A percentile compares a stretch with the other conserved stretches of the same genome.
Evolutionary conservation across 73 alveolate genomes (phyloP).

Genomic region (Paramecium pentaurelia): DNA sequence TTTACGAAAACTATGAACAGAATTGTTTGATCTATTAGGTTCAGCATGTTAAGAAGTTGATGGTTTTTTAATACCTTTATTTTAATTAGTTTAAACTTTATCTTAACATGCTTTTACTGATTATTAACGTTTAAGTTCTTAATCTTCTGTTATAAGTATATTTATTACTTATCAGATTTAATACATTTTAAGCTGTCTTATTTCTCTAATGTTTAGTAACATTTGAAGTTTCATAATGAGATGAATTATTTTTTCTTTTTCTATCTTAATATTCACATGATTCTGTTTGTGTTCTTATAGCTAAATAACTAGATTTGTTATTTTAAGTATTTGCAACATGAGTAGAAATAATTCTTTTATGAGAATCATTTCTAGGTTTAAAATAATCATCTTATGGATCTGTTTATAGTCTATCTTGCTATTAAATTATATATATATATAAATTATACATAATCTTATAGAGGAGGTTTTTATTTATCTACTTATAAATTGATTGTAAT

Average conservation of each 20-base stretch:
- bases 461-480: background rate
- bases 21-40: conserved; percentile 31
- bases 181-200: conserved; percentile 21
- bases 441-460: background rate
- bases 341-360: background rate
- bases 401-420: background rate
- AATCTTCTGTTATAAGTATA: background rate
- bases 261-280: background rate
- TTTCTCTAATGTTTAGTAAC: conserved; percentile 16
- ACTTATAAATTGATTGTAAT: background rate
- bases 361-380: conserved; percentile 37
- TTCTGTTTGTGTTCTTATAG: background rate
- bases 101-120: conserved; percentile 12
- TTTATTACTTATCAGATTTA: background rate
- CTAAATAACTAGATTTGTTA: background rate
- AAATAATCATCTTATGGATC: conserved; percentile 28
- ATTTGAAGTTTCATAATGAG: background rate
- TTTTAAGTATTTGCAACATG: background rate
- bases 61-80: background rate
- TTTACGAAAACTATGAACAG: conserved; percentile 51
- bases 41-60: conserved; percentile 36
- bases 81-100: background rate
- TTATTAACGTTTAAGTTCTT: background rate
- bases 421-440: background rate
- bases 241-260: background rate